Conservation (phyloP, 805 yeast genomes). For the Wickerhamiella occidentalis region DNA sequence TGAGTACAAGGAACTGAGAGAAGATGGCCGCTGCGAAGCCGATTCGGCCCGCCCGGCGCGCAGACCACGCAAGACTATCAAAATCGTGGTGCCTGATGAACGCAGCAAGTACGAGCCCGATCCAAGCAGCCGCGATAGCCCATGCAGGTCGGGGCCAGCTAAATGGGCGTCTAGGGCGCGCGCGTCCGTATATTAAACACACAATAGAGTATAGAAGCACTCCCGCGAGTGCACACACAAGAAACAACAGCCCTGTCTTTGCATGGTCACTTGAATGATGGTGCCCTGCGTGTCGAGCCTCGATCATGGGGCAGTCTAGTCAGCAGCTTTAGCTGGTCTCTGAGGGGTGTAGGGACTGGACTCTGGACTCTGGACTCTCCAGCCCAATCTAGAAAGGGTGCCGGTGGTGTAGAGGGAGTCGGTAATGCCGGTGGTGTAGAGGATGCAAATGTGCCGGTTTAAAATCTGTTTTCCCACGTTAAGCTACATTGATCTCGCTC, state of each 20-base stretch:
- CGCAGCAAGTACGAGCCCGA: conserved; percentile 11
- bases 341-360: too few relatives aligned
- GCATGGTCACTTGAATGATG: conserved; percentile 15
- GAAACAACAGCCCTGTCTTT: conserved; percentile 16
- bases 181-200: conserved; percentile 5
- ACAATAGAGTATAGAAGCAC: conserved; percentile 15
- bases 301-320: conserved; percentile 3
- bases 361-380: too few relatives aligned
- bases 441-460: too few relatives aligned
- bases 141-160: conserved; percentile 13
- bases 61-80: conserved; percentile 30
- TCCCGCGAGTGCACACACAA: conserved; percentile 9
- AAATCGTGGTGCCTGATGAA: conserved; percentile 13
- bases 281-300: conserved; percentile 12
- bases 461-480: too few relatives aligned
- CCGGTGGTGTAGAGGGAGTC: too few relatives aligned
- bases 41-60: conserved; percentile 70
- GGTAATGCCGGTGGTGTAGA: too few relatives aligned
- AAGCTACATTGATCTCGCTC: too few relatives aligned
- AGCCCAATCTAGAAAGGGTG: too few relatives aligned
- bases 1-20: conserved; percentile 54
- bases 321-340: background rate
- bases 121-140: conserved; percentile 12
- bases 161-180: conserved; percentile 4
- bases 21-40: conserved; percentile 67